phyloP scores from a whole-genome alignment of 352 stramenopile species.

The Thalassiosira mediterranea region DNA sequence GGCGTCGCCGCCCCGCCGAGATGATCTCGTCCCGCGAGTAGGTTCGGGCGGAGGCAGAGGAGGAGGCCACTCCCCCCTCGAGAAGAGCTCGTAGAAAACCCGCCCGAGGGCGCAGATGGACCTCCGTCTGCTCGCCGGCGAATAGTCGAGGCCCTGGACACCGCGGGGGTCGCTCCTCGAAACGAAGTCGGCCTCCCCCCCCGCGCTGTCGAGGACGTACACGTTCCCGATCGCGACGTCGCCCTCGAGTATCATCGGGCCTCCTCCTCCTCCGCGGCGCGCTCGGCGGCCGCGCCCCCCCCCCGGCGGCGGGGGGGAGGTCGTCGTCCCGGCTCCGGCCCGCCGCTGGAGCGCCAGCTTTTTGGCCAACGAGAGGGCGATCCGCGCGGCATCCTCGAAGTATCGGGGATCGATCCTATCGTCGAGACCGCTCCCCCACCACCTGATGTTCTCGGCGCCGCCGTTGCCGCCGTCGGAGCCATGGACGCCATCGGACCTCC shows the following conservation, averaged over 20 bases:
- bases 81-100: slow-evolving; percentile 15
- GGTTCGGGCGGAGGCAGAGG: too few species aligned
- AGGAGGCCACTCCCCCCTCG: not conserved
- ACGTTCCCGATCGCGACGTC: not conserved
- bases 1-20: too few species aligned
- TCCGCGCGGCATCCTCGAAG: slow-evolving; percentile 13
- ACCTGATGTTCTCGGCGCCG: too few species aligned
- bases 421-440: too few species aligned
- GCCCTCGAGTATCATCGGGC: not conserved
- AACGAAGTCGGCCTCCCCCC: not conserved
- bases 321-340: not conserved
- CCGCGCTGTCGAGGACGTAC: not conserved
- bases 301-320: too few species aligned
- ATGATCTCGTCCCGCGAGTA: too few species aligned
- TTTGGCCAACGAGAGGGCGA: slow-evolving; percentile 15
- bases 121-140: not conserved
- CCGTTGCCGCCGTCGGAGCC: too few species aligned
- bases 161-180: not conserved
- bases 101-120: not conserved
- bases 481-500: too few species aligned
- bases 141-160: not conserved
- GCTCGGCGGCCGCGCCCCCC: too few species aligned
- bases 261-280: too few species aligned
- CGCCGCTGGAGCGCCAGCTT: not conserved
- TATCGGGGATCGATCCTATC: slow-evolving; percentile 8